These are phyloP conservation scores for Fusarium virguliforme DNA, from an alignment of 2,329 filamentous ascomycete species.

Conservation along the genomic window DNA sequence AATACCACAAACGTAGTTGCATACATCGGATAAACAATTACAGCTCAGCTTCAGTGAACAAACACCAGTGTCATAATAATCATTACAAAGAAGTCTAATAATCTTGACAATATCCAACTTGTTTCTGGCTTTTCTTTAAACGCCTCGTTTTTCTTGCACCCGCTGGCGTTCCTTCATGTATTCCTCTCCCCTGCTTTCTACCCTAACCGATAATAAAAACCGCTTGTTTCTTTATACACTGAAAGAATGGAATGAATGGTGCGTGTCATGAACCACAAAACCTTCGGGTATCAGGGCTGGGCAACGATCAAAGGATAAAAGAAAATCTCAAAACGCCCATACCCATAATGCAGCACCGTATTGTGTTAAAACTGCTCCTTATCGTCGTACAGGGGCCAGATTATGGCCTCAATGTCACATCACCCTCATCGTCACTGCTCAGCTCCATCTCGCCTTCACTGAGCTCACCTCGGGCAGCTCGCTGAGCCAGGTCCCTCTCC, in stretches of 20 bases:
- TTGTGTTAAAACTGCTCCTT: conserved; percentile 24
- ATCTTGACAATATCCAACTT: conserved; percentile 37
- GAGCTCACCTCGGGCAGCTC: conserved; percentile 66
- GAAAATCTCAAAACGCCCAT: conserved; percentile 33
- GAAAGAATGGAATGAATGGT: conserved; percentile 38
- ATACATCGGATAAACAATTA: too few species aligned
- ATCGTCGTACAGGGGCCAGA: conserved; percentile 36
- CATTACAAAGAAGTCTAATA: conserved; percentile 42
- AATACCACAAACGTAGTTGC: too few species aligned
- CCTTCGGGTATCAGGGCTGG: conserved; percentile 47
- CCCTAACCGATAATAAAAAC: conserved; percentile 21
- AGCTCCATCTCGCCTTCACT: conserved; percentile 60
- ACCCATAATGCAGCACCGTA: conserved; percentile 29
- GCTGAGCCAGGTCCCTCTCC: conserved; percentile 69
- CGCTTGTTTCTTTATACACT: conserved; percentile 43
- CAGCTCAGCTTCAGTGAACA: conserved; percentile 3
- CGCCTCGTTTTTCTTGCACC: conserved; percentile 25
- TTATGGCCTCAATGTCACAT: conserved; percentile 56
- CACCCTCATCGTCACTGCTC: conserved; percentile 55
- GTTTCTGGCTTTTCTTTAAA: conserved; percentile 26
- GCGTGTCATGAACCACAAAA: conserved; percentile 37
- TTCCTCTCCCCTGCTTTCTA: conserved; percentile 4
- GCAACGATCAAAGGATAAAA: conserved; percentile 27
- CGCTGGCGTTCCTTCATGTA: conserved; percentile 26
- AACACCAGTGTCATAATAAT: conserved; percentile 31